Percentiles rank a stretch among this genome's conserved stretches.
Conservation (phyloP, 176 grass and related monocot species). For the Musa troglodytarum region DNA sequence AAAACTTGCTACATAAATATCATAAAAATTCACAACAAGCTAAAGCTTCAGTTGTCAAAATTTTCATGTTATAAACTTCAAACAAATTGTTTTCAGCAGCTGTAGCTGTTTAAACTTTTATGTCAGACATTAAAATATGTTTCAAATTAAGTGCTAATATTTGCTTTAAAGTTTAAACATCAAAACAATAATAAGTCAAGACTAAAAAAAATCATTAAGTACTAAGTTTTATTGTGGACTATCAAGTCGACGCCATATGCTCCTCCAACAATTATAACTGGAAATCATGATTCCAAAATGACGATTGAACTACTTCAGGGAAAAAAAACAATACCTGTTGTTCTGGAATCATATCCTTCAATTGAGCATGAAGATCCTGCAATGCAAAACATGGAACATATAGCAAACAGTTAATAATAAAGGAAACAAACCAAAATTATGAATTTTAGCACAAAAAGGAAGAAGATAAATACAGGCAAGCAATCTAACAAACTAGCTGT, state of each 20-base stretch:
- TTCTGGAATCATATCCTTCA: conserved; percentile 96
- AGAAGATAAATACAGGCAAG: neutral
- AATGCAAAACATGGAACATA: conserved; percentile 28
- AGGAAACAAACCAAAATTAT: neutral
- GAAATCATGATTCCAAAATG: neutral
- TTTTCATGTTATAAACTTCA: neutral
- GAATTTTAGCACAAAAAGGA: neutral
- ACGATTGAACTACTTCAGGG: neutral
- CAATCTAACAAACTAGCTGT: neutral
- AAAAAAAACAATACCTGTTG: conserved; percentile 61
- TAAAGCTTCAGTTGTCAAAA: neutral
- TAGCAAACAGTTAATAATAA: conserved; percentile 3
- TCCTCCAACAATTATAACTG: neutral
- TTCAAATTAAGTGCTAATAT: too few species aligned
- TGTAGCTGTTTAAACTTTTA: neutral
- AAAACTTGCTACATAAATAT: neutral
- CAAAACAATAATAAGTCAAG: too few species aligned
- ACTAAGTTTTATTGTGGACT: neutral
- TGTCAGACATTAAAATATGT: neutral
- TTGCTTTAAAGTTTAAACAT: too few species aligned
- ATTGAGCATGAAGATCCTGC: conserved; percentile 85
- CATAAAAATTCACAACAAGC: neutral
- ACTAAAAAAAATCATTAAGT: neutral
- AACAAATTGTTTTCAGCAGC: neutral
- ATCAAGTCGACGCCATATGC: neutral